A percentile compares a stretch with the other conserved stretches of the same genome.
These are phyloP conservation scores for Gilbertella persicaria DNA, from an alignment of 371 early-diverging fungal genomes.

Conservation along the genomic window DNA sequence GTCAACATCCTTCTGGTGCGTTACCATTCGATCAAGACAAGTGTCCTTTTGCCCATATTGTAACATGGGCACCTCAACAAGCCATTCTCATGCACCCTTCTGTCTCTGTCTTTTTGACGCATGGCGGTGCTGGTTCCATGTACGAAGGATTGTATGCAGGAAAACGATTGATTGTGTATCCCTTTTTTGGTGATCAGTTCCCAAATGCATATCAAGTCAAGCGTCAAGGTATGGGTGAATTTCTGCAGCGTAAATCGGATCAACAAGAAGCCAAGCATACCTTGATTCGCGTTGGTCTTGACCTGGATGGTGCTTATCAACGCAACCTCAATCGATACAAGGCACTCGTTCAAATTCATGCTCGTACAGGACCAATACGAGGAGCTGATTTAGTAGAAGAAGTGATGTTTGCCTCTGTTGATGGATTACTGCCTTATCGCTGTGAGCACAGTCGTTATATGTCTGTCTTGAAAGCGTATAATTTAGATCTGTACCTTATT, in stretches of 20 bases:
- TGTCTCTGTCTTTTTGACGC: constrained; percentile 32
- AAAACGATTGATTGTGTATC: constrained; percentile 26
- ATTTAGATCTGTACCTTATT: constrained; percentile 19
- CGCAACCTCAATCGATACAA: constrained; percentile 12
- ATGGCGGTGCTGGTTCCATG: constrained; percentile 39
- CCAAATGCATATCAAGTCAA: constrained; percentile 15
- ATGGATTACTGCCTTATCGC: constrained; percentile 24
- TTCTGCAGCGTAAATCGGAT: background rate
- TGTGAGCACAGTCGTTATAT: constrained; percentile 10
- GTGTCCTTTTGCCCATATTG: constrained; percentile 12
- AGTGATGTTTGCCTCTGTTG: constrained; percentile 9
- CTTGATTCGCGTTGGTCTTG: constrained; percentile 1
- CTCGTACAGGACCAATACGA: constrained; percentile 8
- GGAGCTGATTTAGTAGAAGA: constrained; percentile 33
- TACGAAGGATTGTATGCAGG: constrained; percentile 34
- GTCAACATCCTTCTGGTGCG: constrained; percentile 1
- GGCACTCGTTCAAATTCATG: constrained; percentile 20
- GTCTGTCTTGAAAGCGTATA: constrained; percentile 27
- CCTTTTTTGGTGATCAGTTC: constrained; percentile 43
- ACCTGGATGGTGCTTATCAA: background rate
- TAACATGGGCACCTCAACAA: constrained; percentile 40
- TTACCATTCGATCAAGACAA: background rate
- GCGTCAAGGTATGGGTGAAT: constrained; percentile 1
- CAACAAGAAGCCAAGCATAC: constrained; percentile 7
- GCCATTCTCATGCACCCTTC: constrained; percentile 39